Base-by-base conservation (phyloP, 2,329 filamentous ascomycete genomes). In the Fusarium piperis region DNA sequence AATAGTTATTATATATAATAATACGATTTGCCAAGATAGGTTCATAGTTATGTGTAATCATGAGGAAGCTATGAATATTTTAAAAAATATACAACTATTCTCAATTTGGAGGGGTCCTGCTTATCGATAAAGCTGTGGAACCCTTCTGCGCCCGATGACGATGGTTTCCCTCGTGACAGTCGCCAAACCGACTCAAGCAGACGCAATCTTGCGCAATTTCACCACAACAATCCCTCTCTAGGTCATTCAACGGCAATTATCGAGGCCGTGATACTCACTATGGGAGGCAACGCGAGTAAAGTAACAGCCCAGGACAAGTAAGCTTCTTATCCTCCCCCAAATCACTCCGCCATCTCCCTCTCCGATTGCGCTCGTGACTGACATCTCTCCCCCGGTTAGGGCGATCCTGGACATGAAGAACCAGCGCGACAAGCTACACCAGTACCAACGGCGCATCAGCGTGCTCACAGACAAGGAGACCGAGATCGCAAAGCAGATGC, bases 331-430 rank as follows among this genome's bases (percentile, higher is more conserved):
- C 59, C 46, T 18, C 48, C 26, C 32, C 28, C 51, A 33, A 16
- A 44, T 33, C 61, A 55, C 65, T 44, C 62, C 52, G 58, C 52
- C 59, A 64, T 52, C 64, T 72, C 58, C 48, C 63, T 61, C 63
- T 58, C 38, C 65, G 51, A 61, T 67, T 61, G 72, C 67, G 66
- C 67, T 53, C 61, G 61, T 69, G 62, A 68, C 58, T 73, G 66
- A 69, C 51, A 53, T 28, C 26, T 30, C 52, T 46, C 18, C n/a
- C 58, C 6, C 39, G 23, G 26, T 12, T 79, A 98, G 95, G 85
- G 95, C 95, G 67, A 98, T 98, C 83, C 92, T 98, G 78, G 95
- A 98, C 84, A 93, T 98, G 85, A 98, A 98, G 85, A 94, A 91
- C 83, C 95, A 98, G 85, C 95, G 96, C 81, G 96, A 99, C 86